Conservation (phyloP, 1,139 yeast species). For the Debaryomyces udenii region DNA sequence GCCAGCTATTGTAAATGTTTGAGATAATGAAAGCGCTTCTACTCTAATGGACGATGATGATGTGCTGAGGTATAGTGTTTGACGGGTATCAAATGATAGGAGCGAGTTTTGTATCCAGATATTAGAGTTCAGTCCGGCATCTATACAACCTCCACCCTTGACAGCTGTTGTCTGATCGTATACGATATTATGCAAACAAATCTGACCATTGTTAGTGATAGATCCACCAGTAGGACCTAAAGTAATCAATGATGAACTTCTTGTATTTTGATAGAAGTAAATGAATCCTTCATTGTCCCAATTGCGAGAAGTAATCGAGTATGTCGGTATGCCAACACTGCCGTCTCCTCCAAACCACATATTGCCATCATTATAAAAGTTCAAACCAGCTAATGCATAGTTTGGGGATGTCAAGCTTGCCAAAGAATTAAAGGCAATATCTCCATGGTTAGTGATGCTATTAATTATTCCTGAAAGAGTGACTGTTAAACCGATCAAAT, state of each 20-base stretch:
- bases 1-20: slow-evolving; percentile 32
- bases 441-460: slow-evolving; percentile 26
- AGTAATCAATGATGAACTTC: slow-evolving; percentile 8
- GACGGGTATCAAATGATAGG: slow-evolving; percentile 11
- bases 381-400: slow-evolving; percentile 22
- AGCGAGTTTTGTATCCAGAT: slow-evolving; percentile 11
- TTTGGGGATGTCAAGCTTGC: slow-evolving; percentile 7
- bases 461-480: slow-evolving; percentile 16
- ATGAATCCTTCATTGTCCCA: slow-evolving; percentile 34
- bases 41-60: slow-evolving; percentile 24
- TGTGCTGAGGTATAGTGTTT: slow-evolving; percentile 9
- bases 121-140: slow-evolving; percentile 26
- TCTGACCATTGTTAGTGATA: slow-evolving; percentile 33
- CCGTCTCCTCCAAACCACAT: slow-evolving; percentile 32
- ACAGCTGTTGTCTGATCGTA: slow-evolving; percentile 25
- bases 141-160: slow-evolving; percentile 26
- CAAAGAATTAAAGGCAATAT: slow-evolving; percentile 25
- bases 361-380: slow-evolving; percentile 31
- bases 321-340: slow-evolving; percentile 21
- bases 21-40: slow-evolving; percentile 20
- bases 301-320: slow-evolving; percentile 22
- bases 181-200: slow-evolving; percentile 27
- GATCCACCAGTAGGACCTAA: slow-evolving; percentile 14
- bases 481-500: slow-evolving; percentile 13
- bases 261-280: slow-evolving; percentile 24